phyloP scores from a whole-genome alignment of 768 basidiomycete species.

The Boletus huronensis region DNA sequence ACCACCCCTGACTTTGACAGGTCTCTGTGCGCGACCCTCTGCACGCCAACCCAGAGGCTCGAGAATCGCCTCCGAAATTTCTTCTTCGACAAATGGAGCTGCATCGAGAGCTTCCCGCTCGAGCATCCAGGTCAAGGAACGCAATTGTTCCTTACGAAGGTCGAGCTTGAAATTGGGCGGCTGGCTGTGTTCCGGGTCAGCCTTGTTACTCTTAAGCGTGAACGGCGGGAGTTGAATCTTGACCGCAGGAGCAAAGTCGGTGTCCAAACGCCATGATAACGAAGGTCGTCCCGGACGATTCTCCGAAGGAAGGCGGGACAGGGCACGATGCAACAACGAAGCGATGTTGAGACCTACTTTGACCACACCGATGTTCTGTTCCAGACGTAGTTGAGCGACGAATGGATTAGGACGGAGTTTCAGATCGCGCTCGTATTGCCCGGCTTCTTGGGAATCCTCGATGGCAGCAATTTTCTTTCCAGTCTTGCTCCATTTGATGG shows the following conservation, averaged over 20 bases:
- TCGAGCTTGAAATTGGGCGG: conserved; percentile 73
- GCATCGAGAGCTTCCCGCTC: conserved; percentile 63
- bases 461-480: conserved; percentile 61
- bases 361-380: conserved; percentile 62
- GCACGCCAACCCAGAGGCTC: conserved; percentile 89
- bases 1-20: conserved; percentile 75
- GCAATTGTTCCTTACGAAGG: conserved; percentile 81
- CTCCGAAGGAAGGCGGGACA: conserved; percentile 68
- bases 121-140: conserved; percentile 93
- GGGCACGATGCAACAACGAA: conserved; percentile 82
- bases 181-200: conserved; percentile 65
- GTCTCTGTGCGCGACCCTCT: conserved; percentile 84
- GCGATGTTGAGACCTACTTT: conserved; percentile 86
- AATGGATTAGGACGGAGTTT: conserved; percentile 86
- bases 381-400: conserved; percentile 75
- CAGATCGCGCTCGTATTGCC: conserved; percentile 82
- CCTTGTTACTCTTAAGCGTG: conserved; percentile 68
- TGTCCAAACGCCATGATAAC: conserved; percentile 79
- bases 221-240: conserved; percentile 62
- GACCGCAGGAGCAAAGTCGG: conserved; percentile 67
- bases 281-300: conserved; percentile 43
- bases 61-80: conserved; percentile 86
- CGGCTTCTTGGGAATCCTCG: conserved; percentile 84
- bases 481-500: conserved; percentile 67
- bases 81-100: conserved; percentile 84